Evolutionary conservation across 148 eudicot genomes (phyloP), one percentile per base, ranked within the genome.

Genomic region (Heliamphora exappendiculata): DNA sequence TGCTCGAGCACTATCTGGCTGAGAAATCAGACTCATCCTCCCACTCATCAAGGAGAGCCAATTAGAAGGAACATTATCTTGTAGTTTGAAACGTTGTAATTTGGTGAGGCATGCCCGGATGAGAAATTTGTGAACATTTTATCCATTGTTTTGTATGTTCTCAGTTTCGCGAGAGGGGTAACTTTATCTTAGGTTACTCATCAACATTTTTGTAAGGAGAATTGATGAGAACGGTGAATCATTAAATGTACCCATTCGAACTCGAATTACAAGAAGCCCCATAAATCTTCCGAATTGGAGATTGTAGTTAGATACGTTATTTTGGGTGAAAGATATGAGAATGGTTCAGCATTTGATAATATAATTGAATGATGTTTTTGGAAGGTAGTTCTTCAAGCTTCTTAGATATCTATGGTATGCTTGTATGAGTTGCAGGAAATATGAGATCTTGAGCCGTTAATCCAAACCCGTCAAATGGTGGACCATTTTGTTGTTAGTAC

Each of bases 1-100:
- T 93, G 97, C 93, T 93, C 9, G 97, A 93, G 84, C 98, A 91
- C 78, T 91, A 88, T 71, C 82, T 93, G 85, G 94, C 96, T 13
- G 92, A 92, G 76, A 88, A 89, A 75, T 74, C 85, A 74, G 93
- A 87, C 73, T 55, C 84, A 24, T 85, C 81, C 70, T 20, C 83
- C 22, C 87, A 81, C 65, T 88, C 83, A 29, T 88, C 85, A n/a
- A 73, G 22, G 73, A 81, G 78, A 76, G 76, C 59, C 51, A 76
- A 36, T 76, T 86, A 51, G 67, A 72, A 49, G 37, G 9, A 51
- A 10, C 9, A 1, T 44, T 17, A 58, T 42, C 7, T 44, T 11
- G 45, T 19, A 14, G 39, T 76, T 37, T 45, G 51, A 71, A 60
- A 45, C 65, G 37, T 42, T 55, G 29, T 7, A 14, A 17, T 44